These are phyloP conservation scores for Leccinum disarticulatum DNA, from an alignment of 768 basidiomycete genomes.

Conservation along the genomic window DNA sequence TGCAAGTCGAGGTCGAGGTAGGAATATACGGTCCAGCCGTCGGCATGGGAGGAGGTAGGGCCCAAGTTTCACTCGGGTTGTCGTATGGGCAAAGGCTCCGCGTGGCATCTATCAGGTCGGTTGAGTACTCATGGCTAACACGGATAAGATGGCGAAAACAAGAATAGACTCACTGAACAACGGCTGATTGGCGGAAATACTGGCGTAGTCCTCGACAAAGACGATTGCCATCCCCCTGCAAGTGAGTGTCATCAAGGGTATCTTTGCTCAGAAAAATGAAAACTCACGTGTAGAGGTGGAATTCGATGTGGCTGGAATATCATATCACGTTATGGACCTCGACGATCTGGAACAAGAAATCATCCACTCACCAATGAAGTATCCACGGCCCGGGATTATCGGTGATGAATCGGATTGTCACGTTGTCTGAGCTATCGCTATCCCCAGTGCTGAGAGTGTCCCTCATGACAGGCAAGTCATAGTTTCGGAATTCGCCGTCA, in stretches of 20 bases:
- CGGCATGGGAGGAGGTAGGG: conserved; percentile 4
- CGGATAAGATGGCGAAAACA: background rate
- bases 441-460: conserved; percentile 45
- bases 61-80: conserved; percentile 10
- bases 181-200: conserved; percentile 1
- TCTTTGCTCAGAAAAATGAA: too few relatives aligned
- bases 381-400: conserved; percentile 70
- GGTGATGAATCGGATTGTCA: conserved; percentile 58
- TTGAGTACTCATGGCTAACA: background rate
- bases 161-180: conserved; percentile 1
- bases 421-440: conserved; percentile 37
- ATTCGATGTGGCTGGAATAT: conserved; percentile 37
- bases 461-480: conserved; percentile 48
- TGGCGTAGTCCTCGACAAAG: conserved; percentile 11
- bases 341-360: background rate
- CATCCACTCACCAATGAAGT: conserved; percentile 35
- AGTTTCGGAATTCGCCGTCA: conserved; percentile 38
- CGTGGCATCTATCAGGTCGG: conserved; percentile 4
- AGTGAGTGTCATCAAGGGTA: background rate
- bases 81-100: conserved; percentile 10
- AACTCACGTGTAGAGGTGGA: conserved; percentile 30
- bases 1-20: conserved; percentile 1
- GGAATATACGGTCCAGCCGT: conserved; percentile 10
- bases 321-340: background rate
- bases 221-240: conserved; percentile 16